These are phyloP conservation scores for Actinomortierella ambigua DNA, from an alignment of 371 early-diverging fungal genomes.

Conservation along the genomic window DNA sequence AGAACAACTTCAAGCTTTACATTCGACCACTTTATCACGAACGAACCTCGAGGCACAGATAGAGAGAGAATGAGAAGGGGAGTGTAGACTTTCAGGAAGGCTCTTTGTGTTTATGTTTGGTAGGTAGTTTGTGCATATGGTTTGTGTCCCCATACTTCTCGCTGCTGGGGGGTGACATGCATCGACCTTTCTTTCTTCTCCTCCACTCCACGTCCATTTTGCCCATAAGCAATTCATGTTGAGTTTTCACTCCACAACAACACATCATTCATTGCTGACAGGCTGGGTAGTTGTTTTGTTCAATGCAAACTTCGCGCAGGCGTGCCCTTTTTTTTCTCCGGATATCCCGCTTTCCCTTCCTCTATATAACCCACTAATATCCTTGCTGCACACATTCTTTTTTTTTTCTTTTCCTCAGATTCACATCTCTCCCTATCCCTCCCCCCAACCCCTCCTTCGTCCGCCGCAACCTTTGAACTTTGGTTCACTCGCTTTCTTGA, in stretches of 20 bases:
- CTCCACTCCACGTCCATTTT: neutral
- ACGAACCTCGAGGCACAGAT: too few relatives aligned
- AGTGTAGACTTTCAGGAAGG: too few relatives aligned
- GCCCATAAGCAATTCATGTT: neutral
- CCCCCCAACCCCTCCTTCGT: neutral
- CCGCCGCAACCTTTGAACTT: neutral
- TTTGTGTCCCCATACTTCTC: too few relatives aligned
- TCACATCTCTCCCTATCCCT: slow-evolving; percentile 10
- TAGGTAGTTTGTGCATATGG: too few relatives aligned
- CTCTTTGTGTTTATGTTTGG: too few relatives aligned
- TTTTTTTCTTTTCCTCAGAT: slow-evolving; percentile 12
- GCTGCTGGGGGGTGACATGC: too few relatives aligned
- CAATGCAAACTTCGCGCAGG: neutral
- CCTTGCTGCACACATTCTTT: neutral
- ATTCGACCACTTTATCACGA: too few relatives aligned
- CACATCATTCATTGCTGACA: neutral
- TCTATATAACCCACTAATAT: neutral
- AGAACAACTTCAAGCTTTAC: too few relatives aligned
- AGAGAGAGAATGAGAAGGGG: too few relatives aligned
- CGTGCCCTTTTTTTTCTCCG: neutral
- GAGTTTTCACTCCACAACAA: neutral
- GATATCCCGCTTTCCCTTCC: neutral
- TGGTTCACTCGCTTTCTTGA: neutral
- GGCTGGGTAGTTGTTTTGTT: neutral
- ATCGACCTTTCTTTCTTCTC: too few relatives aligned